phyloP scores from a whole-genome alignment of 2,329 filamentous ascomycete genomes.

The Aspergillus texensis region DNA sequence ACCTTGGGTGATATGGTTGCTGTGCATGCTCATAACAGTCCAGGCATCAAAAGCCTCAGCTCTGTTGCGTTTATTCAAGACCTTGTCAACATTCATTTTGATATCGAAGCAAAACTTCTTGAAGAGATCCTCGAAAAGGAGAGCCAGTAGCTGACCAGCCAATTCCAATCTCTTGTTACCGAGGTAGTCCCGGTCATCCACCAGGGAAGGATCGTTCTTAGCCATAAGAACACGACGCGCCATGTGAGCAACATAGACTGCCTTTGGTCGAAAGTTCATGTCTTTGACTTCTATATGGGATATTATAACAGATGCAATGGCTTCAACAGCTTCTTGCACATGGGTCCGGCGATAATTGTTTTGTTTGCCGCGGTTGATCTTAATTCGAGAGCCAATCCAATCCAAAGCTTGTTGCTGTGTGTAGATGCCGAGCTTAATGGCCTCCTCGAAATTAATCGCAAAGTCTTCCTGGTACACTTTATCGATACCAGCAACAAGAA shows the following conservation, averaged over 20 bases:
- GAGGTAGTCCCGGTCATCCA: constrained; percentile 96
- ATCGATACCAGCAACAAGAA: constrained; percentile 86
- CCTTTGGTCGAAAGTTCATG: constrained; percentile 95
- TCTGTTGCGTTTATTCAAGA: constrained; percentile 88
- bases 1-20: constrained; percentile 84
- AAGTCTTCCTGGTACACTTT: constrained; percentile 92
- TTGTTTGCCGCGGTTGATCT: constrained; percentile 71
- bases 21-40: constrained; percentile 79
- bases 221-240: constrained; percentile 94
- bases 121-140: constrained; percentile 97
- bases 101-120: constrained; percentile 90
- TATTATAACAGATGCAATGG: constrained; percentile 87
- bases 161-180: constrained; percentile 96
- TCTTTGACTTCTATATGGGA: constrained; percentile 91
- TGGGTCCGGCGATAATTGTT: constrained; percentile 71
- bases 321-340: constrained; percentile 89
- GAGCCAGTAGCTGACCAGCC: constrained; percentile 88
- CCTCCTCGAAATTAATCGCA: constrained; percentile 91
- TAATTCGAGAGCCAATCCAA: constrained; percentile 83
- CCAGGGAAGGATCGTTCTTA: constrained; percentile 81
- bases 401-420: constrained; percentile 96
- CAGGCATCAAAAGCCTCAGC: constrained; percentile 86
- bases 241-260: constrained; percentile 96
- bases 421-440: constrained; percentile 77
- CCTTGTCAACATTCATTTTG: constrained; percentile 93